Base-by-base conservation (phyloP, 495 filamentous ascomycete genomes). In the Penicillium flavigenum region DNA sequence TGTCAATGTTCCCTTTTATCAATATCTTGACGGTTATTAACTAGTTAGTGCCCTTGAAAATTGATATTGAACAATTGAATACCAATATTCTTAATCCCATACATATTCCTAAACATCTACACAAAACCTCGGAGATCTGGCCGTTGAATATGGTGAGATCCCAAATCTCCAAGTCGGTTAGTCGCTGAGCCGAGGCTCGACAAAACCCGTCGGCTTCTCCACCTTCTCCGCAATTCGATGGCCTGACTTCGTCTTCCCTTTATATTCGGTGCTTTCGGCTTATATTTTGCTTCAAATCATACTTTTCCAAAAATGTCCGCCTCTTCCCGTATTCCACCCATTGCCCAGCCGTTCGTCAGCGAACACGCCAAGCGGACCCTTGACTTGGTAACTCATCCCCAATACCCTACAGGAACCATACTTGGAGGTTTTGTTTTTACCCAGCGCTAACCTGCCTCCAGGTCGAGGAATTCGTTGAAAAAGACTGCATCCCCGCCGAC, bases 401-500 rank as follows among this genome's bases (percentile, higher is more conserved):
- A 49, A 36, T 39, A 55, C 42, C 41, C 22, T n/a, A n/a, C n/a
- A n/a, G n/a, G n/a, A n/a, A n/a, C n/a, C n/a, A n/a, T n/a, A n/a
- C n/a, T n/a, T n/a, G n/a, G n/a, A n/a, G n/a, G n/a, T n/a, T n/a
- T n/a, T 24, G 24, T 5, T 14, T 12, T 36, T 9, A 17, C 0
- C 2, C 36, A 39, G 16, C 5, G 36, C 31, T 55, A 47, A 55
- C 20, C 9, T 78, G 51, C 46, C 22, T 19, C 2, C 61, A 93
- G 78, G 91, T 97, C 57, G 89, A 92, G 73, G 91, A 90, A 68
- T 98, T 98, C 68, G 93, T 98, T 57, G 93, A 98, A 70, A 92
- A 93, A 71, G 92, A 96, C 77, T 98, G 92, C 68, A 88, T 95
- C 64, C 87, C 89, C 62, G 89, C 89, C 69, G 91, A 96, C 67